phyloP scores from a whole-genome alignment of 495 filamentous ascomycete species.

The Jackrogersella minutella region DNA sequence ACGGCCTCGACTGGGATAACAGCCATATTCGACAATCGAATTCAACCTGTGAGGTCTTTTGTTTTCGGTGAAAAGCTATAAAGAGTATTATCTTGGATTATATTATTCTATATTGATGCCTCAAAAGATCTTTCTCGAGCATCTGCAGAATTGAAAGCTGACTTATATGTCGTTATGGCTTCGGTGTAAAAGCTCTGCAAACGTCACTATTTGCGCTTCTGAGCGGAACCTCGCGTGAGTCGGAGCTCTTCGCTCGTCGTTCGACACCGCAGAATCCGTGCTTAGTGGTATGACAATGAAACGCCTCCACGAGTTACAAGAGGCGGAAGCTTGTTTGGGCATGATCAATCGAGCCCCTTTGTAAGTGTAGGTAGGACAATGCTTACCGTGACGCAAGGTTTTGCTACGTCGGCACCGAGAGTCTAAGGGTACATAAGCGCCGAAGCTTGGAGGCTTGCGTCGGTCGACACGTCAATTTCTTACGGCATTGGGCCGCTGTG shows the following conservation, averaged over 20 bases:
- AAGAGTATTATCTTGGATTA: neutral
- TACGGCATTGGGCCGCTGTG: neutral
- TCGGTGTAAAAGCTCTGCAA: neutral
- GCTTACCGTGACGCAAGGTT: slow-evolving; percentile 24
- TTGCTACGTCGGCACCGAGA: slow-evolving; percentile 7
- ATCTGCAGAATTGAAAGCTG: neutral
- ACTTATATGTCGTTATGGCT: neutral
- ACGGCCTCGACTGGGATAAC: slow-evolving; percentile 41
- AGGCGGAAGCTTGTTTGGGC: slow-evolving; percentile 5
- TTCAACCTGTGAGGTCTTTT: neutral
- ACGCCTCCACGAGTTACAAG: slow-evolving; percentile 1
- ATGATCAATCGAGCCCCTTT: slow-evolving; percentile 12
- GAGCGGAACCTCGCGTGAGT: slow-evolving; percentile 6
- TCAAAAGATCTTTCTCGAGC: neutral
- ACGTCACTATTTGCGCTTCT: slow-evolving; percentile 10
- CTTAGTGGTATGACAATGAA: slow-evolving; percentile 30
- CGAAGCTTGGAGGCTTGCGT: slow-evolving; percentile 24
- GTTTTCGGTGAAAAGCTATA: neutral
- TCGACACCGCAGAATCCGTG: slow-evolving; percentile 10
- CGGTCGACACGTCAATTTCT: slow-evolving; percentile 28
- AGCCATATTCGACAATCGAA: slow-evolving; percentile 15
- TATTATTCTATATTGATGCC: neutral
- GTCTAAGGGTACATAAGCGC: slow-evolving; percentile 5
- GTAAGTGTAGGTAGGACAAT: neutral
- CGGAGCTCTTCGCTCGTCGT: slow-evolving; percentile 12